Conservation (phyloP, 192 early-diverging fungal genomes). For the Umbelopsis sp. region DNA sequence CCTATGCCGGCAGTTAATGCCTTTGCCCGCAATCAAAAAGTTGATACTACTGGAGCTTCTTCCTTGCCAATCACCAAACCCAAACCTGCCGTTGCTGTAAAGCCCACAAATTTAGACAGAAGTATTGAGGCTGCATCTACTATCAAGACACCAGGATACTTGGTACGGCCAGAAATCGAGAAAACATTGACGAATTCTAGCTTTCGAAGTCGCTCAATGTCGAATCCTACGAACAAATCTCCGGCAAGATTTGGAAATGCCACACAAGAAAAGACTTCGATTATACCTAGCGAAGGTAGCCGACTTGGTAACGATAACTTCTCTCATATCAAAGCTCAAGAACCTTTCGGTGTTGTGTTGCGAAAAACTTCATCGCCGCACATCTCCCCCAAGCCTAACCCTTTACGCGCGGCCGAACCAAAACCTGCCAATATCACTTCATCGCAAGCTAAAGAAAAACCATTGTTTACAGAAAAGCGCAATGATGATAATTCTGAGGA, state of each 20-base stretch:
- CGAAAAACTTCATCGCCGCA: background rate
- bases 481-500: slow-evolving; percentile 22
- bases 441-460: background rate
- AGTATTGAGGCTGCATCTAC: background rate
- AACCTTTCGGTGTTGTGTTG: background rate
- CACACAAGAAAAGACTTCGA: background rate
- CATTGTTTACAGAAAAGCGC: background rate
- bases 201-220: slow-evolving; percentile 13
- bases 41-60: background rate
- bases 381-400: background rate
- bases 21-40: background rate
- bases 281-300: too few relatives aligned
- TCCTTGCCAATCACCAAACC: background rate
- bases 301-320: slow-evolving; percentile 5
- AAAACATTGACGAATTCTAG: background rate
- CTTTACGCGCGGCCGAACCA: background rate
- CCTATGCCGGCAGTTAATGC: background rate
- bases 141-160: background rate
- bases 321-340: background rate
- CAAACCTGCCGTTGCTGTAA: background rate
- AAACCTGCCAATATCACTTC: background rate
- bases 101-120: background rate
- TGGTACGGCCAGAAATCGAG: background rate
- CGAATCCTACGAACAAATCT: background rate
- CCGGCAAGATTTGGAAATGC: background rate